phyloP scores from a whole-genome alignment of 352 stramenopile species.

The Pythium myriotylum region DNA sequence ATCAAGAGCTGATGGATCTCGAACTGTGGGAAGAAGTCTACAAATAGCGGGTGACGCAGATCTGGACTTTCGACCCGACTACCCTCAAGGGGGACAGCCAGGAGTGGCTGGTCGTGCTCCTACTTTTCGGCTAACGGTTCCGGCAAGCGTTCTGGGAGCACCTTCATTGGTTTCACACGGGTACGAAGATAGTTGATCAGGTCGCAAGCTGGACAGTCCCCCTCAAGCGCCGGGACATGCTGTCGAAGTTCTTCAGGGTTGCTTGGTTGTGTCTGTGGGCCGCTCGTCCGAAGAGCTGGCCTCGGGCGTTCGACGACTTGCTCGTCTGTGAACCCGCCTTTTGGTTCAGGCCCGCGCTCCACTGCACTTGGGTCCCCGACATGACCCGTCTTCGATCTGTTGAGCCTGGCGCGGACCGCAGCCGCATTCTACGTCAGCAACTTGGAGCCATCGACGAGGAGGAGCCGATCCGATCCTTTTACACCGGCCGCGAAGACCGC shows the following conservation, averaged over 20 bases:
- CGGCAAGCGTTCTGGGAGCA: slow-evolving; percentile 5
- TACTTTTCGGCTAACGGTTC: background rate
- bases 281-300: background rate
- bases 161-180: slow-evolving; percentile 5
- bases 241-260: background rate
- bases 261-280: background rate
- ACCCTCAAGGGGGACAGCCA: too few relatives aligned
- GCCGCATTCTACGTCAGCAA: too few relatives aligned
- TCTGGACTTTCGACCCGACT: too few relatives aligned
- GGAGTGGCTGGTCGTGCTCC: too few relatives aligned
- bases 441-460: too few relatives aligned
- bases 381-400: too few relatives aligned
- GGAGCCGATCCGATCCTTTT: too few relatives aligned
- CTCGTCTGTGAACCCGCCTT: background rate
- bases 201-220: background rate
- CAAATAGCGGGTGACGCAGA: too few relatives aligned
- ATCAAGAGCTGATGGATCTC: too few relatives aligned
- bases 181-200: background rate
- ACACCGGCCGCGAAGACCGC: background rate
- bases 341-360: background rate
- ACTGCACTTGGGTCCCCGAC: slow-evolving; percentile 13
- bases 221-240: background rate
- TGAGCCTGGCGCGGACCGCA: too few relatives aligned
- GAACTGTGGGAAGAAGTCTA: too few relatives aligned
- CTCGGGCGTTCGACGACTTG: background rate